Percentiles rank a stretch among this genome's conserved stretches.
phyloP scores from a whole-genome alignment of 1,284 basidiomycete genomes.

The Inonotus obliquus region DNA sequence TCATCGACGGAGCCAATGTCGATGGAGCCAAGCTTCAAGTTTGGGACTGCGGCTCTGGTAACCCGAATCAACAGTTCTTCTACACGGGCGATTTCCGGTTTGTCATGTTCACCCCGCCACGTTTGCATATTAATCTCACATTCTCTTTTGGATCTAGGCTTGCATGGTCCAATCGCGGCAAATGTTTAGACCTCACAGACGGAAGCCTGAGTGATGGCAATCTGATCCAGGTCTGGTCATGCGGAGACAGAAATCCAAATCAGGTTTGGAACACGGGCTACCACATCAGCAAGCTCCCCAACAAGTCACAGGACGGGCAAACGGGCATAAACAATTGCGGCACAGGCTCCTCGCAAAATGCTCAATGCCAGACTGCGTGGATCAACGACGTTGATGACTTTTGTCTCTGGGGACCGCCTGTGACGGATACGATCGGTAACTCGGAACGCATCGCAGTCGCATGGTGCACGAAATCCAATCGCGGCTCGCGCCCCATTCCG shows the following conservation, averaged over 20 bases:
- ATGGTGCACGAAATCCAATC: slow-evolving; percentile 46
- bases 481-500: slow-evolving; percentile 43
- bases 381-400: slow-evolving; percentile 38
- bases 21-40: slow-evolving; percentile 46
- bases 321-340: slow-evolving; percentile 55
- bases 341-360: slow-evolving; percentile 39
- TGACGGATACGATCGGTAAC: slow-evolving; percentile 38
- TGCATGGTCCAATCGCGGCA: slow-evolving; percentile 41
- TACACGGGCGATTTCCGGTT: slow-evolving; percentile 38
- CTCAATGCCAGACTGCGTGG: slow-evolving; percentile 53
- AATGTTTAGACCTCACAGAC: slow-evolving; percentile 43
- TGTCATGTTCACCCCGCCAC: neutral
- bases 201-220: slow-evolving; percentile 38
- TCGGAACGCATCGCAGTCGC: slow-evolving; percentile 45
- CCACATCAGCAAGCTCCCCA: slow-evolving; percentile 34
- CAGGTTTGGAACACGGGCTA: slow-evolving; percentile 51
- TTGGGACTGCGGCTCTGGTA: slow-evolving; percentile 37
- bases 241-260: slow-evolving; percentile 35
- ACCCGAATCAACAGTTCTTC: slow-evolving; percentile 40
- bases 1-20: slow-evolving; percentile 32
- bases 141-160: slow-evolving; percentile 22
- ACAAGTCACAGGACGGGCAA: slow-evolving; percentile 47
- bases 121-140: neutral
- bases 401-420: slow-evolving; percentile 33
- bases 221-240: slow-evolving; percentile 42